Conservation (phyloP, 208 protist species). For the Trypanosoma avium region DNA sequence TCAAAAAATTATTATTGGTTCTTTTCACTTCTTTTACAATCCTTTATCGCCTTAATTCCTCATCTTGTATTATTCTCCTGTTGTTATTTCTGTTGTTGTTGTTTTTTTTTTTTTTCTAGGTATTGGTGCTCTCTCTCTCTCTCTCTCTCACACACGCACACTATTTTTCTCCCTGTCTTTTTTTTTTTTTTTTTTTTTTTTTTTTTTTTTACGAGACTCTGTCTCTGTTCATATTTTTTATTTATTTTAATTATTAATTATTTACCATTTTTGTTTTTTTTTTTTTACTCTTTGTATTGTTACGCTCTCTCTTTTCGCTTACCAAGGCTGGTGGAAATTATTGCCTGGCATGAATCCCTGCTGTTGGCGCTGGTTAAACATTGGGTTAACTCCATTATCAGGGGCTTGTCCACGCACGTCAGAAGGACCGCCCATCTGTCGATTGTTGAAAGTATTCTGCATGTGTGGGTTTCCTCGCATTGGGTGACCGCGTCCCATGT, state of each 20-base stretch:
- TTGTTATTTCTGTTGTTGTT: no score
- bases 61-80: no score
- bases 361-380: slow-evolving; percentile 16
- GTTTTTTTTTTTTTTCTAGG: no score
- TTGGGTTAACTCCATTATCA: slow-evolving; percentile 17
- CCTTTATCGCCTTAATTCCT: no score
- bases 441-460: slow-evolving; percentile 9
- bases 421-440: background rate
- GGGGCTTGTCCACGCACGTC: slow-evolving; percentile 12
- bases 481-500: slow-evolving; percentile 23
- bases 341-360: slow-evolving; percentile 9
- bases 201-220: background rate
- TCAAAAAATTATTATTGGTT: slow-evolving; percentile 12
- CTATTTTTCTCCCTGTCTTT: no score
- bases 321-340: slow-evolving; percentile 15
- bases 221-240: no score
- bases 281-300: background rate
- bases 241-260: no score
- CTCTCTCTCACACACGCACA: no score
- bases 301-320: background rate
- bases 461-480: slow-evolving; percentile 23
- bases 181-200: background rate
- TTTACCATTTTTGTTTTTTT: slow-evolving; percentile 6
- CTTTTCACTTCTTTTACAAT: no score
- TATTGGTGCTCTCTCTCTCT: no score